Base-by-base conservation (phyloP, 2,329 filamentous ascomycete genomes). In the Aspergillus cejpii region DNA sequence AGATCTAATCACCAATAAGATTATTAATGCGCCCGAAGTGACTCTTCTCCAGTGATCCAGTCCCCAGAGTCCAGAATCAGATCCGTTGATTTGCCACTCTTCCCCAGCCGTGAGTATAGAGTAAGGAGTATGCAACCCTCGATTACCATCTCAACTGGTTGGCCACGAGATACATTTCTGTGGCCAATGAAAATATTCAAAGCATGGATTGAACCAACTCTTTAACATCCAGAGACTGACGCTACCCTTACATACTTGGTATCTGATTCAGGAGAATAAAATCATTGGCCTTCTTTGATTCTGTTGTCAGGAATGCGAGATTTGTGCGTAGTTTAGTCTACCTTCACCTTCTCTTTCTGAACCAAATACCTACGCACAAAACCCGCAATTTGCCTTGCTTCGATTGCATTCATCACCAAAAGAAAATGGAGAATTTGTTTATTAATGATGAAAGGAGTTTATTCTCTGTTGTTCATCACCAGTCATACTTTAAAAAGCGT, bases 281-380 rank as follows among this genome's bases (percentile, higher is more conserved):
- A 24, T 24, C 23, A 24, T 24, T 24, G 23, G 23, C 23, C 23
- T 5, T 8, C 23, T n/a, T 8, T 8, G 23, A 24, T 24, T 8
- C 23, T 4, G 23, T 24, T 24, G 5, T 24, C 23, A 24, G 23
- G 23, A 24, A 59, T 65, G 63, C 57, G 63, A 51, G 46, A 63
- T 63, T 66, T 65, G 59, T 64, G 63, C 63, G 63, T 58, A 29
- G 41, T 60, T 55, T 56, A 53, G 49, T 45, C 31, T 40, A 28
- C 36, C n/a, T n/a, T n/a, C n/a, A n/a, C n/a, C n/a, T n/a, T n/a
- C n/a, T n/a, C n/a, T n/a, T 36, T 8, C 3, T 12, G 15, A 44
- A 21, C 24, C 19, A 41, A 15, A 34, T 6, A 11, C 17, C 39
- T 41, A 48, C 61, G 62, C 62, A 62, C 54, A 65, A 65, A 64